Percentiles rank a stretch among this genome's conserved stretches.
Conservation (phyloP, 2,329 filamentous ascomycete species). For the Aspergillus pseudotamarii region DNA sequence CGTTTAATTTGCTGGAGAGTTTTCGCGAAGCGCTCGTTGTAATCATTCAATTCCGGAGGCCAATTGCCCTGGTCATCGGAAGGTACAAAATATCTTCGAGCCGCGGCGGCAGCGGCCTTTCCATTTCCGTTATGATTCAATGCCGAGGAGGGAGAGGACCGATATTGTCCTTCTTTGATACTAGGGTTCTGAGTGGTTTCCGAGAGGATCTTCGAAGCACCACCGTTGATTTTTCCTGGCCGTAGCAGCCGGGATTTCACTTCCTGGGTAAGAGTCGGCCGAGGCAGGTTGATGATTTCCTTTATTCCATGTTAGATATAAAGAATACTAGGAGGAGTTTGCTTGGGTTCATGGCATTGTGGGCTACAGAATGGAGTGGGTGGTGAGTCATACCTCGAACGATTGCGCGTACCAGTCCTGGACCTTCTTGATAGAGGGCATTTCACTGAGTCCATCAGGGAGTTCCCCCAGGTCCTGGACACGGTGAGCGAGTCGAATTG, state of each 20-base stretch:
- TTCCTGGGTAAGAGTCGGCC: constrained; percentile 74
- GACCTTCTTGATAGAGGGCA: constrained; percentile 94
- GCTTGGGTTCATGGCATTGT: not conserved
- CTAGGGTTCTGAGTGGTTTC: constrained; percentile 90
- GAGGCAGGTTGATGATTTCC: constrained; percentile 88
- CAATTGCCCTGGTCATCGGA: constrained; percentile 87
- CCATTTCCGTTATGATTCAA: constrained; percentile 53
- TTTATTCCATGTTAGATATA: constrained; percentile 30
- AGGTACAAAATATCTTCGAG: constrained; percentile 82
- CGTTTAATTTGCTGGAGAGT: constrained; percentile 93
- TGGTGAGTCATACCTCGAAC: constrained; percentile 74
- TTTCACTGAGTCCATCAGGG: constrained; percentile 94
- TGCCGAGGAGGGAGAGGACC: constrained; percentile 46
- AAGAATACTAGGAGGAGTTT: not conserved
- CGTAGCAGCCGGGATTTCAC: constrained; percentile 75
- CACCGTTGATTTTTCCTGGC: constrained; percentile 54
- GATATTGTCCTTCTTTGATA: constrained; percentile 79
- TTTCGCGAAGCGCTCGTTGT: constrained; percentile 88
- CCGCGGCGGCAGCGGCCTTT: constrained; percentile 53
- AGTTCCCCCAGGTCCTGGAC: constrained; percentile 91
- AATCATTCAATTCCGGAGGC: constrained; percentile 91
- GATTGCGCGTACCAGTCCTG: constrained; percentile 99
- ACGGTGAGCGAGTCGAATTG: constrained; percentile 92
- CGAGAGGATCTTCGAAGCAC: constrained; percentile 68
- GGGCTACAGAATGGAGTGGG: constrained; percentile 1